Evolutionary conservation across 345 rosid genomes (phyloP).

Genomic region (Eucalyptus grandis): DNA sequence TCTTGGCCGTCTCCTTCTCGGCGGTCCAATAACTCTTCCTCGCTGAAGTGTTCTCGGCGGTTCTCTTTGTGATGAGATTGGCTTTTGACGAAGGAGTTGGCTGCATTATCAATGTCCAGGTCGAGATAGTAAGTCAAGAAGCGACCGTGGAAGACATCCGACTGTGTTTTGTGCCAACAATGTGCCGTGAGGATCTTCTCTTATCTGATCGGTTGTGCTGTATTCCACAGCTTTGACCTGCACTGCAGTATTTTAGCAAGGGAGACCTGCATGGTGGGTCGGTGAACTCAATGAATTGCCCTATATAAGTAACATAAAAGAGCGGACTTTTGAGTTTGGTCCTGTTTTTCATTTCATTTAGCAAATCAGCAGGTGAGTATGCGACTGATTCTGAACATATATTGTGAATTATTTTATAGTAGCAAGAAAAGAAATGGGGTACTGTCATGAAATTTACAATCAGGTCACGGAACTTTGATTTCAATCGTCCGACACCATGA

Average conservation of each 20-base stretch:
- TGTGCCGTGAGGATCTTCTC: conserved; percentile 26
- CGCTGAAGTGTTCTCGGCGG: conserved; percentile 2
- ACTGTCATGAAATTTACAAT: neutral
- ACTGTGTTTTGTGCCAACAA: conserved; percentile 47
- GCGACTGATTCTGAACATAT: neutral
- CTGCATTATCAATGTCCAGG: conserved; percentile 53
- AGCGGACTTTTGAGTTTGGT: neutral
- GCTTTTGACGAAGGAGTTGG: conserved; percentile 54
- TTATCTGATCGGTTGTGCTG: conserved; percentile 14
- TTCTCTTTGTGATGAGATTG: conserved; percentile 12
- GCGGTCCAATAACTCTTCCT: conserved; percentile 68
- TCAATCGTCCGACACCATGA: neutral
- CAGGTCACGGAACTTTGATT: neutral
- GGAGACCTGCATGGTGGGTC: neutral
- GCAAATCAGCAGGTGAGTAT: neutral
- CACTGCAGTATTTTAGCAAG: neutral
- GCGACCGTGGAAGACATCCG: conserved; percentile 58
- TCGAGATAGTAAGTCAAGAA: conserved; percentile 63
- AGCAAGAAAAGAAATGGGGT: neutral
- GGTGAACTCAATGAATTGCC: too few relatives aligned
- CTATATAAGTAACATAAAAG: too few relatives aligned
- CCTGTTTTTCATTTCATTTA: neutral
- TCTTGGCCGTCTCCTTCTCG: conserved; percentile 45
- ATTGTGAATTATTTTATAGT: neutral
- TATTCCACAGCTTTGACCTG: neutral